A percentile compares a stretch with the other conserved stretches of the same genome.
Conservation (phyloP, 1,284 basidiomycete genomes). For the Boletus sp. region DNA sequence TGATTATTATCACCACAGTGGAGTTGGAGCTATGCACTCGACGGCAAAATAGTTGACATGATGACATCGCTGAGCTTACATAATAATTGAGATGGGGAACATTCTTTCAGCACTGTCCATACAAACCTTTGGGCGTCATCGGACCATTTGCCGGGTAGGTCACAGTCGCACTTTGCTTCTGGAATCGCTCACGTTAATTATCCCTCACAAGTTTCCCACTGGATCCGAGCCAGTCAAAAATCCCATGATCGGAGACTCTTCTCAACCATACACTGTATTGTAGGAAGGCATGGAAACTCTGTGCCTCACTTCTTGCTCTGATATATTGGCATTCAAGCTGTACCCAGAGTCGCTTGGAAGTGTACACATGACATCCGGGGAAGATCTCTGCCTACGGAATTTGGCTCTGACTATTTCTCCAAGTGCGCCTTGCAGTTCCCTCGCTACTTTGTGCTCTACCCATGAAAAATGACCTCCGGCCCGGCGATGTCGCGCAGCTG, state of each 20-base stretch:
- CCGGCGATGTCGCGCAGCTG: slow-evolving; percentile 13
- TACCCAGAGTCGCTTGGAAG: slow-evolving; percentile 31
- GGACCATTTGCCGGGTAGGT: slow-evolving; percentile 15
- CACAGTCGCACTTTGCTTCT: background rate
- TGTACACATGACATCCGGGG: slow-evolving; percentile 29
- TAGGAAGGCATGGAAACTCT: background rate
- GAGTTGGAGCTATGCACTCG: slow-evolving; percentile 37
- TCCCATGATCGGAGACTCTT: slow-evolving; percentile 10
- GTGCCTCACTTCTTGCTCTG: background rate
- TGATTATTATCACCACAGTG: slow-evolving; percentile 25
- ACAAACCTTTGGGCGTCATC: slow-evolving; percentile 23
- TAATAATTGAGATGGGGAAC: slow-evolving; percentile 39
- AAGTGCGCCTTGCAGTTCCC: slow-evolving; percentile 4
- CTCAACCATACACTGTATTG: slow-evolving; percentile 8
- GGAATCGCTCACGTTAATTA: background rate
- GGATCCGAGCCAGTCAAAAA: background rate
- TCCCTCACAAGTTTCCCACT: slow-evolving; percentile 8
- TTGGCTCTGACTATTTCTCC: slow-evolving; percentile 16
- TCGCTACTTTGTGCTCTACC: background rate
- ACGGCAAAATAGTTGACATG: slow-evolving; percentile 34
- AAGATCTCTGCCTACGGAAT: slow-evolving; percentile 22
- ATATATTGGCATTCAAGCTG: slow-evolving; percentile 13
- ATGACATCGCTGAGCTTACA: slow-evolving; percentile 34
- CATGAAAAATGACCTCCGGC: slow-evolving; percentile 2
- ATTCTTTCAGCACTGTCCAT: slow-evolving; percentile 31